phyloP scores from a whole-genome alignment of 148 eudicot species.

The Camellia granthamiana region DNA sequence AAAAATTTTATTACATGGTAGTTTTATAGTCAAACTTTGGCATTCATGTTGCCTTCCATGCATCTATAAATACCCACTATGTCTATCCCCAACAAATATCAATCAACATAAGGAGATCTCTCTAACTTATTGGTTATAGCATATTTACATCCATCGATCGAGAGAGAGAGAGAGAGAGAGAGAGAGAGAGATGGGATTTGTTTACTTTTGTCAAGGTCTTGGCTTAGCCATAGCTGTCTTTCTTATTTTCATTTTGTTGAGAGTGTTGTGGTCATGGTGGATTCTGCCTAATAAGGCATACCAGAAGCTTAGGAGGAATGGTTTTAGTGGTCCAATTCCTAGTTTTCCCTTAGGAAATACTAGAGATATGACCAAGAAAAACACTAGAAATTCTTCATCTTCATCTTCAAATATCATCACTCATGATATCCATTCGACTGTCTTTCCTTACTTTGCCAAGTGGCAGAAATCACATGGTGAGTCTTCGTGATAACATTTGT shows the following conservation, averaged over 20 bases:
- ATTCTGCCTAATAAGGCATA: constrained; percentile 39
- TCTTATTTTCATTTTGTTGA: constrained; percentile 40
- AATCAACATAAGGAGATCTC: background rate
- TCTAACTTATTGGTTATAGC: background rate
- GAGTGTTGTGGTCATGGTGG: constrained; percentile 42
- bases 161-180: constrained; percentile 16
- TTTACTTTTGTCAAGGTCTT: constrained; percentile 7
- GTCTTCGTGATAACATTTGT: background rate
- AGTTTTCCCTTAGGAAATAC: constrained; percentile 74
- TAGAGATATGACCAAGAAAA: constrained; percentile 48
- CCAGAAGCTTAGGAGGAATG: constrained; percentile 45
- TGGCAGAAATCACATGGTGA: constrained; percentile 83
- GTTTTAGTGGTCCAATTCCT: constrained; percentile 70
- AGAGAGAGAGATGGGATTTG: constrained; percentile 17
- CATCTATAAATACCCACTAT: background rate
- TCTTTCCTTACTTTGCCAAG: constrained; percentile 71
- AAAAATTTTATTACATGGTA: too few relatives aligned
- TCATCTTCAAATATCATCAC: constrained; percentile 15
- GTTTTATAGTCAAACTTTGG: background rate
- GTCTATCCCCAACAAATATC: background rate
- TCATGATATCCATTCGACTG: constrained; percentile 72
- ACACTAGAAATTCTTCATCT: background rate
- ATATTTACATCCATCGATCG: background rate
- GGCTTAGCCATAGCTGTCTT: constrained; percentile 17
- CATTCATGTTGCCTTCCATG: background rate